phyloP scores from a whole-genome alignment of 495 filamentous ascomycete genomes.

The Aspergillus haitiensis region DNA sequence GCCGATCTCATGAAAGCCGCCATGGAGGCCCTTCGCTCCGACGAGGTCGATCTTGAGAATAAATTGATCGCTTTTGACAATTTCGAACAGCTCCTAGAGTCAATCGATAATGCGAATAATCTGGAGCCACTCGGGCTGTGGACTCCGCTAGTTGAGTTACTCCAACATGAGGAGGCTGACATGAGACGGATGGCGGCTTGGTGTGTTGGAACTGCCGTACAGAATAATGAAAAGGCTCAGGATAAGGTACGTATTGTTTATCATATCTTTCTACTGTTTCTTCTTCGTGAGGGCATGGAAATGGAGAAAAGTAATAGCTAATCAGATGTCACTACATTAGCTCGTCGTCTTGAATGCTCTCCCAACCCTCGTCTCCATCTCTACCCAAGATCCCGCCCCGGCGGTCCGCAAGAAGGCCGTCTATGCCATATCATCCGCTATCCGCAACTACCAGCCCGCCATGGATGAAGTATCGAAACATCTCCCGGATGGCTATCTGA shows the following conservation, averaged over 20 bases:
- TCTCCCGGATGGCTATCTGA: slow-evolving; percentile 61
- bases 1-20: slow-evolving; percentile 84
- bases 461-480: slow-evolving; percentile 61
- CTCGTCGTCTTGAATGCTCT: slow-evolving; percentile 71
- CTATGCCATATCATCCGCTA: slow-evolving; percentile 77
- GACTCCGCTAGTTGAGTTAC: slow-evolving; percentile 69
- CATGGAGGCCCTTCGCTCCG: slow-evolving; percentile 68
- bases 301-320: neutral
- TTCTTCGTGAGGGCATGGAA: neutral
- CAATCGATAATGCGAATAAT: slow-evolving; percentile 94
- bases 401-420: slow-evolving; percentile 82
- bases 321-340: slow-evolving; percentile 33
- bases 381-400: slow-evolving; percentile 57
- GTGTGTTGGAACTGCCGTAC: slow-evolving; percentile 91
- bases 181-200: slow-evolving; percentile 81
- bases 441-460: slow-evolving; percentile 83
- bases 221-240: slow-evolving; percentile 87
- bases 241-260: slow-evolving; percentile 56
- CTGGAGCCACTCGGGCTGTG: slow-evolving; percentile 75
- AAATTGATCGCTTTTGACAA: slow-evolving; percentile 92
- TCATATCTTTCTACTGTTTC: neutral
- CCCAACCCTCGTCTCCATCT: slow-evolving; percentile 63
- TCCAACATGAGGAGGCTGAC: slow-evolving; percentile 66
- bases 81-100: slow-evolving; percentile 89
- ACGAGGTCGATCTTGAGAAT: slow-evolving; percentile 68